phyloP scores from a whole-genome alignment of 805 yeast genomes.

The Ogataea paradorogensis region DNA sequence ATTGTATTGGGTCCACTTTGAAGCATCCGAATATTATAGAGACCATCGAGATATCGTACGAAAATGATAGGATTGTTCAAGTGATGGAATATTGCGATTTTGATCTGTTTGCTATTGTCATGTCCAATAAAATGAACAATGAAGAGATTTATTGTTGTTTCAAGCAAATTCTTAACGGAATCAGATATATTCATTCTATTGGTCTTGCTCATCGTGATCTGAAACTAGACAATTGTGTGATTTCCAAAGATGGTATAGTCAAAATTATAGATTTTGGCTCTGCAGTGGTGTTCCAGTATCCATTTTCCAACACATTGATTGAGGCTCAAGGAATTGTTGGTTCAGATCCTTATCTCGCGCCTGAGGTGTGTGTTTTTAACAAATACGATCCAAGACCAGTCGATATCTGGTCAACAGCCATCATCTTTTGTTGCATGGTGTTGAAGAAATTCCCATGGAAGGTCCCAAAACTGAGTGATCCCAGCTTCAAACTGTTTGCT shows the following conservation, averaged over 20 bases:
- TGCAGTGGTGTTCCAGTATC: conserved; percentile 87
- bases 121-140: conserved; percentile 83
- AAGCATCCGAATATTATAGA: conserved; percentile 88
- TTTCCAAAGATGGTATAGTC: conserved; percentile 76
- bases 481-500: conserved; percentile 79
- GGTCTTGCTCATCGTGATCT: conserved; percentile 92
- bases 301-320: conserved; percentile 67
- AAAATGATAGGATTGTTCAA: conserved; percentile 80
- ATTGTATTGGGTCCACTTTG: conserved; percentile 87
- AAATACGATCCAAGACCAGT: conserved; percentile 91
- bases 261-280: conserved; percentile 92
- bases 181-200: conserved; percentile 74
- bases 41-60: conserved; percentile 88
- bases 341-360: conserved; percentile 87
- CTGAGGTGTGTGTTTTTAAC: conserved; percentile 81
- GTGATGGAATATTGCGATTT: conserved; percentile 94
- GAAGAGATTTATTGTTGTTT: conserved; percentile 86
- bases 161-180: conserved; percentile 79
- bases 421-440: conserved; percentile 89
- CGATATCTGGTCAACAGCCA: conserved; percentile 91
- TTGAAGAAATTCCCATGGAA: conserved; percentile 94
- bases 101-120: conserved; percentile 90
- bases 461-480: conserved; percentile 78
- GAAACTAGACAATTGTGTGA: conserved; percentile 90
- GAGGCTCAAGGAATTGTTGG: conserved; percentile 86